Conservation (phyloP, 371 early-diverging fungal genomes). For the Mortierella sp. region DNA sequence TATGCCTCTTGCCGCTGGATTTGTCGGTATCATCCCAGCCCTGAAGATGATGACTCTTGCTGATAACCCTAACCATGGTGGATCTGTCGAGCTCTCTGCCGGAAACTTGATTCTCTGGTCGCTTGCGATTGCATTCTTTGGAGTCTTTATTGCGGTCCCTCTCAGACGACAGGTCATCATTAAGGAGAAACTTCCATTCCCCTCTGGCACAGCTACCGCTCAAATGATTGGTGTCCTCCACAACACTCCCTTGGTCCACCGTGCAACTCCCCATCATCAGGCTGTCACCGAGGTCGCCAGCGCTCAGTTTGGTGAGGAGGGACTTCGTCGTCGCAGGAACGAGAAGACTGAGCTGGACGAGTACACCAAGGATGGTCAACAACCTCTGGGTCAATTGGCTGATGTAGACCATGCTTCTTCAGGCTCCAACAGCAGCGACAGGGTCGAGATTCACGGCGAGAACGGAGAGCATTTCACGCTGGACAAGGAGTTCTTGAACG, state of each 20-base stretch:
- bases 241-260: conserved; percentile 56
- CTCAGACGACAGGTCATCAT: conserved; percentile 85
- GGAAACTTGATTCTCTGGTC: conserved; percentile 78
- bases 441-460: conserved; percentile 44
- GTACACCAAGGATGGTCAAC: conserved; percentile 10
- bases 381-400: conserved; percentile 28
- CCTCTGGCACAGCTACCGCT: conserved; percentile 91
- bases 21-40: conserved; percentile 86
- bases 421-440: background rate
- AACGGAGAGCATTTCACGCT: conserved; percentile 47
- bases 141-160: conserved; percentile 92
- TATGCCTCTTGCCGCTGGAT: conserved; percentile 88
- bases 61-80: conserved; percentile 65
- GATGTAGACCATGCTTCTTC: background rate
- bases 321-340: conserved; percentile 11
- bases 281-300: conserved; percentile 2
- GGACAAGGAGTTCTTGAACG: conserved; percentile 54
- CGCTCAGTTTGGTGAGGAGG: conserved; percentile 1
- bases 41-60: conserved; percentile 68
- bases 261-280: background rate
- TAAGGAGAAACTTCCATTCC: conserved; percentile 86
- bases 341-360: background rate
- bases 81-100: conserved; percentile 64
- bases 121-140: conserved; percentile 88
- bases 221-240: conserved; percentile 88